Evolutionary conservation across 192 early-diverging fungal genomes (phyloP).

Genomic region (Lobulomyces angularis): DNA sequence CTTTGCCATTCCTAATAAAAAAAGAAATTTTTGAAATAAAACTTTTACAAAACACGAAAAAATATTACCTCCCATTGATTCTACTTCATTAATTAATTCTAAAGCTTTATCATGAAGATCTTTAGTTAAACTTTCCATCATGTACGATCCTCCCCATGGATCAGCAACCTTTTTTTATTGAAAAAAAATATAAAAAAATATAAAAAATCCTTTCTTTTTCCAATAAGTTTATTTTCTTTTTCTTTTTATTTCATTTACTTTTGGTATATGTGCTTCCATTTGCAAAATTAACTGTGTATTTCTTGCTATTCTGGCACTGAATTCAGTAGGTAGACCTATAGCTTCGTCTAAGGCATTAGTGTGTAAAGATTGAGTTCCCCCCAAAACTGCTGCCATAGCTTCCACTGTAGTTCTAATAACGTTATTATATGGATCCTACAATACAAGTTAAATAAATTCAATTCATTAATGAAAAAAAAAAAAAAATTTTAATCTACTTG

Average conservation of each 20-base stretch:
- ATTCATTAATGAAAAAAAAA: background rate
- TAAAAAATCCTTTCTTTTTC: background rate
- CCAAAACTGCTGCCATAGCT: constrained; percentile 83
- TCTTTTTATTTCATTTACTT: constrained; percentile 12
- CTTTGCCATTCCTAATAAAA: constrained; percentile 87
- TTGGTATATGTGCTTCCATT: constrained; percentile 75
- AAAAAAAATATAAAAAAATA: constrained; percentile 8
- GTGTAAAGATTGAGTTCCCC: constrained; percentile 84
- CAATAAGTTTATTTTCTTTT: too few species aligned
- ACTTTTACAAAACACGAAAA: too few species aligned
- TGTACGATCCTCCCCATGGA: constrained; percentile 84
- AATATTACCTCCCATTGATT: constrained; percentile 76
- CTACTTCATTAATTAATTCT: constrained; percentile 64
- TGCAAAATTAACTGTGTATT: constrained; percentile 86
- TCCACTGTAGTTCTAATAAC: constrained; percentile 78
- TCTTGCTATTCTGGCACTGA: constrained; percentile 73
- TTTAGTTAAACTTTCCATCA: constrained; percentile 85
- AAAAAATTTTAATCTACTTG: constrained; percentile 32
- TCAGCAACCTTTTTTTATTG: constrained; percentile 52
- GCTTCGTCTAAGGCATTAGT: constrained; percentile 89
- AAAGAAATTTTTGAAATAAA: too few species aligned
- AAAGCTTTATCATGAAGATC: constrained; percentile 59
- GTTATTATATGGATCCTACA: constrained; percentile 77
- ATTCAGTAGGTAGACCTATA: constrained; percentile 73
- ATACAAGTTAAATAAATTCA: background rate